A percentile compares a stretch with the other conserved stretches of the same genome.
Conservation (phyloP, 176 grass and related monocot species). For the Carex cristatella region DNA sequence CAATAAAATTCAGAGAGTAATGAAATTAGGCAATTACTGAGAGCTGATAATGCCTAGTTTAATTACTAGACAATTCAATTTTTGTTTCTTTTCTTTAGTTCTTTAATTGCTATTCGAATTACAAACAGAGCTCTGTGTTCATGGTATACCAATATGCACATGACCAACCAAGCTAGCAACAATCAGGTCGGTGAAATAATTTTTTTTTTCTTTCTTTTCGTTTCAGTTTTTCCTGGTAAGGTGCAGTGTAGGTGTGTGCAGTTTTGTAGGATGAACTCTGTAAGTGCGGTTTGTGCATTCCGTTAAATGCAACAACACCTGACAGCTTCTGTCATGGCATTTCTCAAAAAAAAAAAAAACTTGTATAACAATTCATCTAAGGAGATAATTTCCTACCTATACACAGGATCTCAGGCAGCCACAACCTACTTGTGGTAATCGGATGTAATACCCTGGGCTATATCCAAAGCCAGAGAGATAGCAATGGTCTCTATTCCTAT, state of each 20-base stretch:
- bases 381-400: not conserved
- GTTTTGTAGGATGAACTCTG: no score
- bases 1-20: no score
- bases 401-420: conserved; percentile 41
- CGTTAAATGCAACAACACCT: no score
- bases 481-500: conserved; percentile 27
- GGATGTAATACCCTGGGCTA: conserved; percentile 72
- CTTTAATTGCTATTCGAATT: not conserved
- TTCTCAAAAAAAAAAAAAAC: not conserved
- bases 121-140: not conserved
- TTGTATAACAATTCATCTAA: not conserved
- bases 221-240: no score
- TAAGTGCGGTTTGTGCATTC: no score
- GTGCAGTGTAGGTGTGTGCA: no score
- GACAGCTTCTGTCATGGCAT: no score
- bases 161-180: not conserved
- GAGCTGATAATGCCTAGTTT: not conserved
- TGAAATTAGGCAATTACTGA: no score
- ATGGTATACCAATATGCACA: not conserved
- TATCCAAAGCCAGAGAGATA: conserved; percentile 22
- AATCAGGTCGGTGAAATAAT: not conserved
- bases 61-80: not conserved
- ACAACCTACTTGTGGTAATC: conserved; percentile 61
- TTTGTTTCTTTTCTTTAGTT: not conserved
- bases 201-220: no score